A percentile compares a stretch with the other conserved stretches of the same genome.
Conservation (phyloP, 2,329 filamentous ascomycete genomes). For the Pestalotiopsis sp. region DNA sequence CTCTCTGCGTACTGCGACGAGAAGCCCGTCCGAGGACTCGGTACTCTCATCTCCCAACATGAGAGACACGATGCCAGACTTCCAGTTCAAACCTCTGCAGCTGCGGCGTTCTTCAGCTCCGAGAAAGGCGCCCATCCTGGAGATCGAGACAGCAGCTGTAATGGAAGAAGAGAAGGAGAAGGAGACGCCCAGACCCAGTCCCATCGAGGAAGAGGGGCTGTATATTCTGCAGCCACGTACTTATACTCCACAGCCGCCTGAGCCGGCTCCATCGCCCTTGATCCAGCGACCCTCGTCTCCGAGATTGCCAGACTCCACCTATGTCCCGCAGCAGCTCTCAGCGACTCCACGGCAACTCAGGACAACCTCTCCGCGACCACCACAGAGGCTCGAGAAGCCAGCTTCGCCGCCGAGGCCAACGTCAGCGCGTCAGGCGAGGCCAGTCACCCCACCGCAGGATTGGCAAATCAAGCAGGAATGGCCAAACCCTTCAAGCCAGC, state of each 20-base stretch:
- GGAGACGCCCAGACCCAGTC: conserved; percentile 13
- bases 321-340: background rate
- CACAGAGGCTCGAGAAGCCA: background rate
- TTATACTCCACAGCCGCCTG: conserved; percentile 53
- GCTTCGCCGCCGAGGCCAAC: background rate
- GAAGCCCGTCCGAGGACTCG: conserved; percentile 22
- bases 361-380: background rate
- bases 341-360: background rate
- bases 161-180: conserved; percentile 17
- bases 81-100: conserved; percentile 25
- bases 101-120: conserved; percentile 13
- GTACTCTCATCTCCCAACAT: conserved; percentile 24
- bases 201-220: conserved; percentile 39
- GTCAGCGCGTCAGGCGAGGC: background rate
- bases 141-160: conserved; percentile 21
- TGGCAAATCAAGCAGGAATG: background rate
- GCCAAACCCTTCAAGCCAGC: background rate
- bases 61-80: conserved; percentile 27
- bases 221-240: conserved; percentile 58
- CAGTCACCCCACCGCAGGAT: background rate
- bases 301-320: conserved; percentile 21
- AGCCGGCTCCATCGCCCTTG: conserved; percentile 49
- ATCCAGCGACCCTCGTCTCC: conserved; percentile 18
- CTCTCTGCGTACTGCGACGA: conserved; percentile 20
- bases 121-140: conserved; percentile 17